phyloP scores from a whole-genome alignment of 768 basidiomycete genomes.

The Hysterangium stoloniferum region DNA sequence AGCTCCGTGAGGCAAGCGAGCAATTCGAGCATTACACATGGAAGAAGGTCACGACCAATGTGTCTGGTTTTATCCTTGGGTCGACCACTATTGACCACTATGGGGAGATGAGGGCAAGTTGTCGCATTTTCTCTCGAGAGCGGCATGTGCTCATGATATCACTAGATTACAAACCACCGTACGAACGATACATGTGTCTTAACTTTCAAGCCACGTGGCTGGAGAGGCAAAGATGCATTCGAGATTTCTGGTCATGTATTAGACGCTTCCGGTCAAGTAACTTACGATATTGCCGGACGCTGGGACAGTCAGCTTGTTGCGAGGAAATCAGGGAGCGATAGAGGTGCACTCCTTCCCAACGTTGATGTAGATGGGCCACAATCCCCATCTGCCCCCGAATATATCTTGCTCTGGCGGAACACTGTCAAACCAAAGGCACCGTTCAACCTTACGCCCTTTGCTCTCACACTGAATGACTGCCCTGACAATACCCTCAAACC shows the following conservation, averaged over 20 bases:
- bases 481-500: conserved; percentile 60
- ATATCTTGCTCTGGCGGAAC: conserved; percentile 88
- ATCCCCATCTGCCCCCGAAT: conserved; percentile 39
- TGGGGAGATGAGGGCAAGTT: conserved; percentile 85
- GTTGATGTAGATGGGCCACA: conserved; percentile 40
- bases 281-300: conserved; percentile 86
- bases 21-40: conserved; percentile 89
- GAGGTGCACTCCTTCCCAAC: conserved; percentile 65
- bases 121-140: conserved; percentile 1
- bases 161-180: conserved; percentile 77
- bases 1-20: conserved; percentile 60
- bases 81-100: conserved; percentile 86
- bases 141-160: not conserved
- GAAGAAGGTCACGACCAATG: conserved; percentile 89
- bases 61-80: conserved; percentile 92
- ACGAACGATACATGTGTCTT: conserved; percentile 82
- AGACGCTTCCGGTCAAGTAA: conserved; percentile 53
- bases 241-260: conserved; percentile 86
- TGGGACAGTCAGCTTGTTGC: conserved; percentile 96
- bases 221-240: conserved; percentile 85
- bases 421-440: conserved; percentile 76
- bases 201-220: conserved; percentile 94
- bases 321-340: conserved; percentile 44
- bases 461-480: conserved; percentile 86
- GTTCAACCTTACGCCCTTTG: conserved; percentile 94